Evolutionary conservation across 306 rosid species (phyloP).

Genomic region (Quercus gilva): DNA sequence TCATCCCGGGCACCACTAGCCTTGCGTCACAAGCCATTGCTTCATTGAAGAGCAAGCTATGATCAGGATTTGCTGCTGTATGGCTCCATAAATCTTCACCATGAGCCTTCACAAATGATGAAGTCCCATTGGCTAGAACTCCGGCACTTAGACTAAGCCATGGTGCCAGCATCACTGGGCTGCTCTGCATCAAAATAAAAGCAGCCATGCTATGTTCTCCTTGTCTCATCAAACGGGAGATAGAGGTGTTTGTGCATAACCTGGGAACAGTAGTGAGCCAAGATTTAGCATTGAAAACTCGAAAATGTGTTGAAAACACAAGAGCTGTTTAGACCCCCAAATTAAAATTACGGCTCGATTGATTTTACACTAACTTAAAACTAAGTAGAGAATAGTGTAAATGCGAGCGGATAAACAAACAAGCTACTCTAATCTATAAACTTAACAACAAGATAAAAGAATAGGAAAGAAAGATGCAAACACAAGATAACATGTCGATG

Average conservation of each 20-base stretch:
- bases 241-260: conserved; percentile 32
- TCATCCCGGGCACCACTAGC: conserved; percentile 22
- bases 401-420: too few species aligned
- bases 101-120: conserved; percentile 32
- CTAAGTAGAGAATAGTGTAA: too few species aligned
- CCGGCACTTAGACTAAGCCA: conserved; percentile 32
- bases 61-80: conserved; percentile 23
- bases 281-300: too few species aligned
- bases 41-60: conserved; percentile 48
- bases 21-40: conserved; percentile 64
- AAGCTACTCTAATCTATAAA: too few species aligned
- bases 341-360: too few species aligned
- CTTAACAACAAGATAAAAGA: too few species aligned
- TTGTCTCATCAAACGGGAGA: conserved; percentile 30
- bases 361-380: too few species aligned
- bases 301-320: too few species aligned
- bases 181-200: conserved; percentile 25
- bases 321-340: too few species aligned
- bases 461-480: too few species aligned
- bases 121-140: conserved; percentile 4
- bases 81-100: conserved; percentile 58
- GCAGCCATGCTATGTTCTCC: conserved; percentile 28
- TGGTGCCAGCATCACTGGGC: conserved; percentile 46
- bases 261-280: background rate
- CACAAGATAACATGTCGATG: too few species aligned